Evolutionary conservation across 768 basidiomycete species (phyloP).

Genomic region (Pleurotus platypus): DNA sequence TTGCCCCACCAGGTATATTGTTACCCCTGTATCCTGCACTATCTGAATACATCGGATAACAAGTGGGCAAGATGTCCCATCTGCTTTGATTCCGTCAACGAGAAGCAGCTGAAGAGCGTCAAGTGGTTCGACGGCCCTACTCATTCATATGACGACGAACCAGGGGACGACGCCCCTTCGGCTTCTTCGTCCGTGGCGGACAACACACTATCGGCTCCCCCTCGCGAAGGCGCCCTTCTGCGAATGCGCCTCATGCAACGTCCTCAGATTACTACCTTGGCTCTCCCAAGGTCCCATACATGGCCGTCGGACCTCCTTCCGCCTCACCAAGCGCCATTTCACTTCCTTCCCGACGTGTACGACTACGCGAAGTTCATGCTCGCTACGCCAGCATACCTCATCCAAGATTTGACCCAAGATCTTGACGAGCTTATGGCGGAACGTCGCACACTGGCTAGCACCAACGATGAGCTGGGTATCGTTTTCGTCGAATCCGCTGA

Average conservation of each 20-base stretch:
- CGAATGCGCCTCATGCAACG: conserved; percentile 89
- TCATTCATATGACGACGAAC: conserved; percentile 24
- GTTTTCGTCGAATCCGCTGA: conserved; percentile 80
- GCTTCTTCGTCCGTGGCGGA: conserved; percentile 39
- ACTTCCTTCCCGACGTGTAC: conserved; percentile 92
- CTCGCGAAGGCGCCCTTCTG: conserved; percentile 55
- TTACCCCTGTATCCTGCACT: conserved; percentile 91
- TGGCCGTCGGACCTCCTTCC: conserved; percentile 95
- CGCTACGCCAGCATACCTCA: conserved; percentile 83
- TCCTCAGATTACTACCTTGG: conserved; percentile 92
- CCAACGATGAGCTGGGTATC: conserved; percentile 74
- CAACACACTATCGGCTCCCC: conserved; percentile 31
- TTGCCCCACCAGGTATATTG: conserved; percentile 72
- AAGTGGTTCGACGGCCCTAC: conserved; percentile 74
- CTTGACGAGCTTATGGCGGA: conserved; percentile 71
- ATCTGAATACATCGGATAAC: conserved; percentile 78
- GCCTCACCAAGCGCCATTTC: conserved; percentile 91
- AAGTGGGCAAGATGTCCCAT: conserved; percentile 96
- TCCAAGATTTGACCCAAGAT: conserved; percentile 69
- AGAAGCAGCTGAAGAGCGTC: conserved; percentile 87
- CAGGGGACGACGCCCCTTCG: conserved; percentile 23
- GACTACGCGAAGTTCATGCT: conserved; percentile 94
- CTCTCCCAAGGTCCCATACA: conserved; percentile 84
- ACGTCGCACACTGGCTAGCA: conserved; percentile 55
- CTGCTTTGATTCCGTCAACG: conserved; percentile 91